Evolutionary conservation across 768 basidiomycete species (phyloP).

Genomic region (Steccherinum ochraceum): DNA sequence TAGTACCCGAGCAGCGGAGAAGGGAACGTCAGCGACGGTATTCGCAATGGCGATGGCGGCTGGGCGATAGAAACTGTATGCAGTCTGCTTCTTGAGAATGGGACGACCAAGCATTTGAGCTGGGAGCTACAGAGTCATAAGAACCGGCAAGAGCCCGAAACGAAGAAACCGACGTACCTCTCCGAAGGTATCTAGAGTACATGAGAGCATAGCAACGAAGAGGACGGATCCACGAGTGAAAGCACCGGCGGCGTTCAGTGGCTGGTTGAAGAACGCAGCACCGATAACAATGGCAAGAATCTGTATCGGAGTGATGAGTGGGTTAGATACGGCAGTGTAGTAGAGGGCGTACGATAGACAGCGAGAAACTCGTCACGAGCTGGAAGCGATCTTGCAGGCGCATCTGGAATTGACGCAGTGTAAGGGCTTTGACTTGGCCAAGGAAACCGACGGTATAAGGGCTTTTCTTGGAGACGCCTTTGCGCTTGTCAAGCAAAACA

Average conservation of each 20-base stretch:
- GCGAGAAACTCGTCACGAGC: slow-evolving; percentile 59
- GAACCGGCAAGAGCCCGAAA: not conserved
- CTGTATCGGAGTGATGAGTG: slow-evolving; percentile 21
- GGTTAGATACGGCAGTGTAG: not conserved
- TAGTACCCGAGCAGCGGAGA: slow-evolving; percentile 53
- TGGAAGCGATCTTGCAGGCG: slow-evolving; percentile 75
- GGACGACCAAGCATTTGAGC: slow-evolving; percentile 77
- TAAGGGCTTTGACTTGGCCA: slow-evolving; percentile 67
- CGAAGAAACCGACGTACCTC: slow-evolving; percentile 38
- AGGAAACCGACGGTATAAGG: slow-evolving; percentile 79
- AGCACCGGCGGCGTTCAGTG: slow-evolving; percentile 67
- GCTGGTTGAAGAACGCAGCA: slow-evolving; percentile 67
- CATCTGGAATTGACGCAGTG: slow-evolving; percentile 67
- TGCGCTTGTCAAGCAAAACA: slow-evolving; percentile 71
- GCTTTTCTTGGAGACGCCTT: slow-evolving; percentile 68
- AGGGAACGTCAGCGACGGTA: slow-evolving; percentile 62
- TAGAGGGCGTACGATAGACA: slow-evolving; percentile 49
- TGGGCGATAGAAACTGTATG: slow-evolving; percentile 61
- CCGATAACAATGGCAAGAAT: slow-evolving; percentile 62
- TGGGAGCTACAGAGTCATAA: slow-evolving; percentile 41
- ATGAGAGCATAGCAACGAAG: slow-evolving; percentile 62
- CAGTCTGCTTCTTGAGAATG: slow-evolving; percentile 57
- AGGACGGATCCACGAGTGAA: slow-evolving; percentile 86
- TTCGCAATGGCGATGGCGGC: slow-evolving; percentile 61
- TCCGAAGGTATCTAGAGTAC: slow-evolving; percentile 65